A percentile compares a stretch with the other conserved stretches of the same genome.
Evolutionary conservation across 331 rosid genomes (phyloP).

Genomic region (Saraca asoca): DNA sequence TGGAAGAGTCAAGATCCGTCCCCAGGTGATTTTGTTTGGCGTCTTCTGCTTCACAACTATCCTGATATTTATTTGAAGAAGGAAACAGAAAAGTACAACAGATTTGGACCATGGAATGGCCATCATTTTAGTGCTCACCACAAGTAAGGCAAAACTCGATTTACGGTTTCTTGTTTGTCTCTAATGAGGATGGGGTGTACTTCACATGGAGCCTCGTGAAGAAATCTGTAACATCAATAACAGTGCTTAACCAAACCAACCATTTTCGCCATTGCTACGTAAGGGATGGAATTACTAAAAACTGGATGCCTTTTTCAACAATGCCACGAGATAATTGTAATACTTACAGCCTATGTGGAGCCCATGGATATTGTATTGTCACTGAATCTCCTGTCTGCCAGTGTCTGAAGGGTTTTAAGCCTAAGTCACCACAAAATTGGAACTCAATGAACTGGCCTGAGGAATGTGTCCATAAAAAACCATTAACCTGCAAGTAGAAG

Average conservation of each 20-base stretch:
- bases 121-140: constrained; percentile 4
- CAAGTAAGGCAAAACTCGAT: background rate
- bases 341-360: constrained; percentile 35
- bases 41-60: background rate
- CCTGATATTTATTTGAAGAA: constrained; percentile 13
- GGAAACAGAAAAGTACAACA: background rate
- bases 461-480: background rate
- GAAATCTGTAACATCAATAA: background rate
- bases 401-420: constrained; percentile 25
- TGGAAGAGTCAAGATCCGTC: constrained; percentile 37
- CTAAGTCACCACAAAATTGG: constrained; percentile 18
- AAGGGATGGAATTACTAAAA: constrained; percentile 16
- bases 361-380: constrained; percentile 35
- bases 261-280: constrained; percentile 9
- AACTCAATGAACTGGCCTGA: background rate
- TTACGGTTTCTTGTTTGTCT: background rate
- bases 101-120: constrained; percentile 30
- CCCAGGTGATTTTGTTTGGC: constrained; percentile 14
- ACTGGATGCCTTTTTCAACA: constrained; percentile 17
- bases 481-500: no score
- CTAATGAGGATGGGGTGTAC: background rate
- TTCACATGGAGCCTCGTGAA: background rate
- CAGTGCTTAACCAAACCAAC: constrained; percentile 36
- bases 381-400: constrained; percentile 27
- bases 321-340: constrained; percentile 43